Conservation (phyloP, 805 yeast genomes). For the Monosporozyma siamensis region DNA sequence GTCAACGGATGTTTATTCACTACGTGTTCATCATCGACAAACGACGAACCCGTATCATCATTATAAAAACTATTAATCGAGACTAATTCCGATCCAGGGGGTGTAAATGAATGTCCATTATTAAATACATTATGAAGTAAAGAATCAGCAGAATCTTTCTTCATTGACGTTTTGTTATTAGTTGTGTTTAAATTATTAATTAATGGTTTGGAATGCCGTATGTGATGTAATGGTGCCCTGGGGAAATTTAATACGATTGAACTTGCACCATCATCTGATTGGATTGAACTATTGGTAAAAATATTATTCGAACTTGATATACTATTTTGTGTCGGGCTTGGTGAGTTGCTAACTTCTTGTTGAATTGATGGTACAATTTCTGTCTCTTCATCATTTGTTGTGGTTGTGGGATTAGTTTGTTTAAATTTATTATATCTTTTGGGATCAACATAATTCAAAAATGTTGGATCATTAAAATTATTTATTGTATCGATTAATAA, state of each 20-base stretch:
- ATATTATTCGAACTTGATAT: not conserved
- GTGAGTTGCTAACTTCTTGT: not conserved
- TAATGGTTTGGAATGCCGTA: not conserved
- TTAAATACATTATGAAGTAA: not conserved
- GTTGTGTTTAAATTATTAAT: not conserved
- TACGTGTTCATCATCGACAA: not conserved
- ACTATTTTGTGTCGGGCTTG: not conserved
- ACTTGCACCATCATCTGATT: constrained; percentile 7
- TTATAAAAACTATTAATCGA: constrained; percentile 20
- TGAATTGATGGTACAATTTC: not conserved
- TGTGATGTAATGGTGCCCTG: constrained; percentile 3
- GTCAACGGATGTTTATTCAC: constrained; percentile 13
- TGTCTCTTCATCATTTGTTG: not conserved
- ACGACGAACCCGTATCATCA: constrained; percentile 2
- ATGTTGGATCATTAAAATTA: constrained; percentile 23
- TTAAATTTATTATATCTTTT: not conserved
- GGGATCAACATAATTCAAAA: constrained; percentile 18
- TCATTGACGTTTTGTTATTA: not conserved
- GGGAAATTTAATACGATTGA: constrained; percentile 21
- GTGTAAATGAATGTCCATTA: constrained; percentile 8
- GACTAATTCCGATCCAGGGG: constrained; percentile 17
- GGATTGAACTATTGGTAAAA: constrained; percentile 1
- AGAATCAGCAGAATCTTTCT: not conserved
- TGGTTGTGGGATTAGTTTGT: not conserved
- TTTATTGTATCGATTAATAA: constrained; percentile 23